A percentile compares a stretch with the other conserved stretches of the same genome.
Conservation (phyloP, 2,329 filamentous ascomycete species). For the Fusarium gaditjirri region DNA sequence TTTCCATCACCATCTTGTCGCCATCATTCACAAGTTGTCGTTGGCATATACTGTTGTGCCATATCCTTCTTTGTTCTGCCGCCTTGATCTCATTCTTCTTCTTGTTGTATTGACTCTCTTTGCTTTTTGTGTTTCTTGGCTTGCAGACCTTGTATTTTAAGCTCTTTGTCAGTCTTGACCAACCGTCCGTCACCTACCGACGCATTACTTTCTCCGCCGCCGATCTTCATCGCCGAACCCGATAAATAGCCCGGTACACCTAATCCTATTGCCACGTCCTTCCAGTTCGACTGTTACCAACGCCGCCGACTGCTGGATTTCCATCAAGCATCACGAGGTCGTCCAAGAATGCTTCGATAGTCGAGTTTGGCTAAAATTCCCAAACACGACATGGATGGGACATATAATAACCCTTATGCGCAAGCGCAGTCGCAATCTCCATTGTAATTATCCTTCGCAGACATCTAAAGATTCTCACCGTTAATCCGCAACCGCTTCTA, state of each 20-base stretch:
- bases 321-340: background rate
- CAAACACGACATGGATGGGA: slow-evolving; percentile 45
- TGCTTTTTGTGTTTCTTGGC: slow-evolving; percentile 8
- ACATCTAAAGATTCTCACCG: background rate
- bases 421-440: slow-evolving; percentile 44
- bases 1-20: slow-evolving; percentile 31
- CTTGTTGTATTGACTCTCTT: slow-evolving; percentile 10
- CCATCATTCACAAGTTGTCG: slow-evolving; percentile 11
- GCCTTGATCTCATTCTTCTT: slow-evolving; percentile 20
- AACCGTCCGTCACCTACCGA: slow-evolving; percentile 14
- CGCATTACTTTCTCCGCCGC: slow-evolving; percentile 9
- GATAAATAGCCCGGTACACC: slow-evolving; percentile 26
- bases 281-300: slow-evolving; percentile 9
- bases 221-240: slow-evolving; percentile 29
- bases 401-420: slow-evolving; percentile 45
- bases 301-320: slow-evolving; percentile 7
- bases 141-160: slow-evolving; percentile 28
- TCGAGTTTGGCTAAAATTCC: slow-evolving; percentile 17
- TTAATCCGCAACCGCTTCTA: slow-evolving; percentile 31
- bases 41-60: slow-evolving; percentile 7
- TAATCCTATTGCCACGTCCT: slow-evolving; percentile 15
- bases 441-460: slow-evolving; percentile 37
- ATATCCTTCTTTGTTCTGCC: slow-evolving; percentile 17
- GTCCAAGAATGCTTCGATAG: slow-evolving; percentile 42
- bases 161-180: slow-evolving; percentile 22